Evolutionary conservation across 2,329 filamentous ascomycete genomes (phyloP).

Genomic region (Calonectria henricotiae): DNA sequence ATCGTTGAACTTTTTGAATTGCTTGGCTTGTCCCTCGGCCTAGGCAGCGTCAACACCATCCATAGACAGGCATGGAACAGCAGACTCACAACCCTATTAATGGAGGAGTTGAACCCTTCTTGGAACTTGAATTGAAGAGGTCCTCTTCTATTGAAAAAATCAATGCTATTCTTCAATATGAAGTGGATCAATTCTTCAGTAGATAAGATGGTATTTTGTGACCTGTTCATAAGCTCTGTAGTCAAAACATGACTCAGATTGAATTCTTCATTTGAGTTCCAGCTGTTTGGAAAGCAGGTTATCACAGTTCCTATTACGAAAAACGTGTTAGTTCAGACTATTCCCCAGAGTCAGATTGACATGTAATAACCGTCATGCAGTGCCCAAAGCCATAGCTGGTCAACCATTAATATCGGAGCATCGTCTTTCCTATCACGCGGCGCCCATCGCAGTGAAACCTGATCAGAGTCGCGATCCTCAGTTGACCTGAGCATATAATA

Average conservation of each 20-base stretch:
- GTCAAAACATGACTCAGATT: slow-evolving; percentile 4
- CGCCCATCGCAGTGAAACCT: background rate
- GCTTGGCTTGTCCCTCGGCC: slow-evolving; percentile 15
- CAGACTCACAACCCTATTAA: background rate
- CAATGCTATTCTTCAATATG: background rate
- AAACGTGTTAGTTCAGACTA: background rate
- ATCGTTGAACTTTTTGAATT: slow-evolving; percentile 13
- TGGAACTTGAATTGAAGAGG: background rate
- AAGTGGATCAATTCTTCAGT: slow-evolving; percentile 3
- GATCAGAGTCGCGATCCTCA: slow-evolving; percentile 3
- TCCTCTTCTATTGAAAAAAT: slow-evolving; percentile 7
- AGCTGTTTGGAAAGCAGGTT: background rate
- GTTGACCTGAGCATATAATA: slow-evolving; percentile 10
- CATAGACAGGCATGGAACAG: background rate
- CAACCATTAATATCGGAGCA: background rate
- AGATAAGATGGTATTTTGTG: slow-evolving; percentile 5
- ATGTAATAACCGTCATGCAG: background rate
- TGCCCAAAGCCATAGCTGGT: slow-evolving; percentile 8
- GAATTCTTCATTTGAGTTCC: background rate
- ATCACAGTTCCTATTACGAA: background rate
- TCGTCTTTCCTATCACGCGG: background rate
- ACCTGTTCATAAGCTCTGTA: background rate
- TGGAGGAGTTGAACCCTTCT: background rate
- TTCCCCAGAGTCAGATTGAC: background rate
- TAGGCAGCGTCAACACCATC: background rate